phyloP scores from a whole-genome alignment of 2,329 filamentous ascomycete genomes.

The Aspergillus fijiensis region DNA sequence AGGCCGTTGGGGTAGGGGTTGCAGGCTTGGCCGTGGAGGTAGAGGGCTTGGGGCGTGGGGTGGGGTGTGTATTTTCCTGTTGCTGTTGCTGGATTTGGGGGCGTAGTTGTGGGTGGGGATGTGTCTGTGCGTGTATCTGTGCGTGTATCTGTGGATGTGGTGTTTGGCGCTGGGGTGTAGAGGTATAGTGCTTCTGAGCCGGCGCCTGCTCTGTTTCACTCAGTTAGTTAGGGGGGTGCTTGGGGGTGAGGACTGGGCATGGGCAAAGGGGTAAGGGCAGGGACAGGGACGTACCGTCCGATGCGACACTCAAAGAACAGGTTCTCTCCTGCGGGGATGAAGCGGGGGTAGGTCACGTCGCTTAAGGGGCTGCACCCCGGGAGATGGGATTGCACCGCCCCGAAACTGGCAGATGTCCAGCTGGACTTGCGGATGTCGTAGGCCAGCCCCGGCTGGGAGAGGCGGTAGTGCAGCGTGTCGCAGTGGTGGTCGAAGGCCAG shows the following conservation, averaged over 20 bases:
- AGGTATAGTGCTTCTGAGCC: constrained; percentile 1
- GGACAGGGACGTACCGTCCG: background rate
- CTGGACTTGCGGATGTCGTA: background rate
- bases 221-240: background rate
- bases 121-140: background rate
- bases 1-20: constrained; percentile 2
- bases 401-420: background rate
- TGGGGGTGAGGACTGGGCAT: background rate
- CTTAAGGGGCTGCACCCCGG: background rate
- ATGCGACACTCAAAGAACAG: constrained; percentile 4
- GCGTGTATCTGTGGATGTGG: background rate
- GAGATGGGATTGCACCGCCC: background rate
- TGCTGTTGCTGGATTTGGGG: background rate
- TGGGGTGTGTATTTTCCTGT: background rate
- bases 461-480: constrained; percentile 1
- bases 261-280: too few relatives aligned
- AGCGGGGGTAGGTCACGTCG: constrained; percentile 3
- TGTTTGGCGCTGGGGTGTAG: background rate
- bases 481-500: constrained; percentile 5
- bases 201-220: constrained; percentile 1
- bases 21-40: background rate
- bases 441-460: background rate
- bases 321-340: background rate
- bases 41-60: background rate
- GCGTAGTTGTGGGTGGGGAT: background rate